Conservation (phyloP, 371 early-diverging fungal genomes). For the Amoeboradix gromovi region DNA sequence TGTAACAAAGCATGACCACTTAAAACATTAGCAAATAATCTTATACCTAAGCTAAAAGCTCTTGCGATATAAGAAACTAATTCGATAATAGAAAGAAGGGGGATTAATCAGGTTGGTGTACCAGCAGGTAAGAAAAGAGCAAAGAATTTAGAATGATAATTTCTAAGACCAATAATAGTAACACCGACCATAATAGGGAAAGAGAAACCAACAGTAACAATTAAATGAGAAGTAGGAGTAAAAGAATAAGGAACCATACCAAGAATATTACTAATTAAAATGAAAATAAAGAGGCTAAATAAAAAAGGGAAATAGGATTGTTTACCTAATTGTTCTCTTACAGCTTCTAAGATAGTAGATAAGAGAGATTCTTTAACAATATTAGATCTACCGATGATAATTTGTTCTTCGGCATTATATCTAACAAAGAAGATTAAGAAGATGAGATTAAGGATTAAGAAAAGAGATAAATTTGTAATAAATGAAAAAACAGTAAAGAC, state of each 20-base stretch:
- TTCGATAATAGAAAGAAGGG: slow-evolving; percentile 22
- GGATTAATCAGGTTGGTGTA: slow-evolving; percentile 28
- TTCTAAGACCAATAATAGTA: slow-evolving; percentile 23
- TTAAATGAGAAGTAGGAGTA: slow-evolving; percentile 28
- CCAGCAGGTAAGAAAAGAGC: slow-evolving; percentile 26
- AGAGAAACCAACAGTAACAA: slow-evolving; percentile 24
- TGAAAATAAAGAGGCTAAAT: slow-evolving; percentile 25
- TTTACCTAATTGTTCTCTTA: slow-evolving; percentile 21
- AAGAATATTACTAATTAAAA: slow-evolving; percentile 25
- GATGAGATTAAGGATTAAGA: not conserved
- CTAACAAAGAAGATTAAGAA: not conserved
- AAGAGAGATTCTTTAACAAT: slow-evolving; percentile 11
- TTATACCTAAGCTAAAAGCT: slow-evolving; percentile 28
- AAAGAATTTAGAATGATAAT: slow-evolving; percentile 23
- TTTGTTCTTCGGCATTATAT: not conserved
- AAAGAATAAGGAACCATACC: slow-evolving; percentile 26
- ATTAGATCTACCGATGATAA: slow-evolving; percentile 7
- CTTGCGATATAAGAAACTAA: slow-evolving; percentile 26
- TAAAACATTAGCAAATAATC: slow-evolving; percentile 27
- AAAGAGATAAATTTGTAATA: not conserved
- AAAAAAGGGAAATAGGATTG: slow-evolving; percentile 27
- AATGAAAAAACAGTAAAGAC: not conserved
- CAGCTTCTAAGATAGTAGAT: slow-evolving; percentile 8
- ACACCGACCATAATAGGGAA: slow-evolving; percentile 23
- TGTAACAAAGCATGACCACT: slow-evolving; percentile 9